Evolutionary conservation across 805 yeast species (phyloP).

Genomic region (Lipomyces kockii): DNA sequence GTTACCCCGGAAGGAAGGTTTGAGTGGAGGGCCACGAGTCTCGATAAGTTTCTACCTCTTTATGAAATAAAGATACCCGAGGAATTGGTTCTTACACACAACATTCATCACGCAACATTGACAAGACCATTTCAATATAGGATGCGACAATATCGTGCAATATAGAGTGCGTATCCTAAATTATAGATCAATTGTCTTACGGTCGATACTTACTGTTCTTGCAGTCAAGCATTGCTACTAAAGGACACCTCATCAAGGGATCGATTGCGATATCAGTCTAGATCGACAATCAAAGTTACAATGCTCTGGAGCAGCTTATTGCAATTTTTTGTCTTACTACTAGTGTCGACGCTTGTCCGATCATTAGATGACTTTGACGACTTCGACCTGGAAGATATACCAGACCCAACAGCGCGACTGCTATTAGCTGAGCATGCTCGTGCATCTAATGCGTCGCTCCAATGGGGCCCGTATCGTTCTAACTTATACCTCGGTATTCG

Average conservation of each 20-base stretch:
- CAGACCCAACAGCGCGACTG: background rate
- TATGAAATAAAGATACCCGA: too few relatives aligned
- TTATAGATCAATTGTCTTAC: background rate
- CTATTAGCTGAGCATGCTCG: conserved; percentile 42
- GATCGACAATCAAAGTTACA: background rate
- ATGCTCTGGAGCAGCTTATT: background rate
- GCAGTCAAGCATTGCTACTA: background rate
- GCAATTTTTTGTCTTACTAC: background rate
- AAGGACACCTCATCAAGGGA: background rate
- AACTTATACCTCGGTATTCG: conserved; percentile 83
- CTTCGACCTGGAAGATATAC: background rate
- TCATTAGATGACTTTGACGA: background rate
- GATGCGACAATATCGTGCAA: background rate
- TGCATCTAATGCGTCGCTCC: conserved; percentile 56
- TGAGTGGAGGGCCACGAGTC: too few relatives aligned
- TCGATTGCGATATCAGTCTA: background rate
- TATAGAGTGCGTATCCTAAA: background rate
- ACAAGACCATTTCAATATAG: background rate
- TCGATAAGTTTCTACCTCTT: too few relatives aligned
- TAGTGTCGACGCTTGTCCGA: background rate
- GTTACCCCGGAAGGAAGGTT: too few relatives aligned
- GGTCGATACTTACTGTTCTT: background rate
- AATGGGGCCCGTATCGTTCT: conserved; percentile 95
- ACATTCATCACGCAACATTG: background rate
- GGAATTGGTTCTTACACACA: too few relatives aligned